Percentiles rank a stretch among this genome's conserved stretches.
Evolutionary conservation across 2,329 filamentous ascomycete species (phyloP).

Genomic region (Monosporascus sp.): DNA sequence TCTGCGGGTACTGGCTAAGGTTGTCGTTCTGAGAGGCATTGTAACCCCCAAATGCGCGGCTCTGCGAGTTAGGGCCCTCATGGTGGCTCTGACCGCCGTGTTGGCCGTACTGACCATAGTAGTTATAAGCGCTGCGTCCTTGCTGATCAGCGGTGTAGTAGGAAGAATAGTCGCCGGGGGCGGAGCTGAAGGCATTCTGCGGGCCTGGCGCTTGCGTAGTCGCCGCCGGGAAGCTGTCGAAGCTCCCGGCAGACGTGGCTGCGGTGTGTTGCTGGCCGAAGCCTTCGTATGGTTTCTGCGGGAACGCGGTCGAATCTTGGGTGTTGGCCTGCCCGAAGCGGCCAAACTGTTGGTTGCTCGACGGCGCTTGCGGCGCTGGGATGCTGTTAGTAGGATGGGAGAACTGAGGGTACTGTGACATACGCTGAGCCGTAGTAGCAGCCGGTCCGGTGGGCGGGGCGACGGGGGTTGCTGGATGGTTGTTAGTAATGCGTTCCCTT

Average conservation of each 20-base stretch:
- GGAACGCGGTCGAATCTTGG: constrained; percentile 56
- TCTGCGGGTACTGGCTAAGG: constrained; percentile 68
- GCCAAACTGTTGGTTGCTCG: constrained; percentile 59
- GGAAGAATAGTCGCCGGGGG: constrained; percentile 72
- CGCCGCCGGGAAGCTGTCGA: constrained; percentile 55
- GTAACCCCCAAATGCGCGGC: constrained; percentile 75
- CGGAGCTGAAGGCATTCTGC: constrained; percentile 65
- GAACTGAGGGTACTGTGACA: constrained; percentile 22
- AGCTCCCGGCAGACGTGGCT: constrained; percentile 36
- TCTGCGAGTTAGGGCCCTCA: constrained; percentile 66
- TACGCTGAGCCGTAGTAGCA: constrained; percentile 22
- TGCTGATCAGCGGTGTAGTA: constrained; percentile 78
- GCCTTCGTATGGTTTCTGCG: constrained; percentile 81
- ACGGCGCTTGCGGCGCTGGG: constrained; percentile 49
- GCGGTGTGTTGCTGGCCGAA: constrained; percentile 73
- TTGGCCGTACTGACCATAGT: constrained; percentile 53
- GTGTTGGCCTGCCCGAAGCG: constrained; percentile 60
- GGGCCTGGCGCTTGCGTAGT: constrained; percentile 52
- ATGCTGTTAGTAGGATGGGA: constrained; percentile 28
- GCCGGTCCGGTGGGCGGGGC: constrained; percentile 22
- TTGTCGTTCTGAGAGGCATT: constrained; percentile 59
- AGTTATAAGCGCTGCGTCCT: constrained; percentile 71
- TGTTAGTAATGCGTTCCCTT: constrained; percentile 13
- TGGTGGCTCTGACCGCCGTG: constrained; percentile 60
- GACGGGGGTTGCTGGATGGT: constrained; percentile 21